These are phyloP conservation scores for Aspergillus olivimuriae DNA, from an alignment of 495 filamentous ascomycete species.

Conservation along the genomic window DNA sequence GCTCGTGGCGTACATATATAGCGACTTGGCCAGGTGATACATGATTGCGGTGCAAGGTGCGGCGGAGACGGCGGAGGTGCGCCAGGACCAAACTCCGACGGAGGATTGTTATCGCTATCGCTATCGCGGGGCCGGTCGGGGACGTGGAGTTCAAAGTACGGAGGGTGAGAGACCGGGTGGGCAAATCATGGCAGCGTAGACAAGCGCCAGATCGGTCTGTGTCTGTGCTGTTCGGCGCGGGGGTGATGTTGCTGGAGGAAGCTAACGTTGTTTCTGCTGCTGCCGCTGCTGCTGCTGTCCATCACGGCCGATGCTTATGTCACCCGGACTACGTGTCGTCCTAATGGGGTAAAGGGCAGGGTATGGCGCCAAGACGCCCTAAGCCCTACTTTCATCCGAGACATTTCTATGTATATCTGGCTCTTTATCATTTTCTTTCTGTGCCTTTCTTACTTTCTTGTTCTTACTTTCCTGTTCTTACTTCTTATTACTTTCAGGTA, in stretches of 20 bases:
- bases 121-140: no score
- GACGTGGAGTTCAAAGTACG: constrained; percentile 18
- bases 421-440: no score
- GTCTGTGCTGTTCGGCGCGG: no score
- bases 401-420: no score
- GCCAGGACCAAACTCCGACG: constrained; percentile 5
- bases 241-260: no score
- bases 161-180: constrained; percentile 6
- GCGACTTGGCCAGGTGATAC: constrained; percentile 94
- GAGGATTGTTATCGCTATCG: no score
- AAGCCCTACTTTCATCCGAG: constrained; percentile 17
- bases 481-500: no score
- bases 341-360: constrained; percentile 28
- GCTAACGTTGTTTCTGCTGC: background rate
- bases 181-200: constrained; percentile 19
- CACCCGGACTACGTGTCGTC: constrained; percentile 18
- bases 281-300: background rate
- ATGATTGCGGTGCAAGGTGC: constrained; percentile 43
- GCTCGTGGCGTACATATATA: constrained; percentile 89
- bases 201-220: background rate
- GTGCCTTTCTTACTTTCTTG: no score
- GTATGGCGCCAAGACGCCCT: constrained; percentile 21
- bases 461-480: no score
- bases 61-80: constrained; percentile 3
- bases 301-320: no score